Evolutionary conservation across 2,329 filamentous ascomycete genomes (phyloP).

Genomic region (Dendryphion nanum): DNA sequence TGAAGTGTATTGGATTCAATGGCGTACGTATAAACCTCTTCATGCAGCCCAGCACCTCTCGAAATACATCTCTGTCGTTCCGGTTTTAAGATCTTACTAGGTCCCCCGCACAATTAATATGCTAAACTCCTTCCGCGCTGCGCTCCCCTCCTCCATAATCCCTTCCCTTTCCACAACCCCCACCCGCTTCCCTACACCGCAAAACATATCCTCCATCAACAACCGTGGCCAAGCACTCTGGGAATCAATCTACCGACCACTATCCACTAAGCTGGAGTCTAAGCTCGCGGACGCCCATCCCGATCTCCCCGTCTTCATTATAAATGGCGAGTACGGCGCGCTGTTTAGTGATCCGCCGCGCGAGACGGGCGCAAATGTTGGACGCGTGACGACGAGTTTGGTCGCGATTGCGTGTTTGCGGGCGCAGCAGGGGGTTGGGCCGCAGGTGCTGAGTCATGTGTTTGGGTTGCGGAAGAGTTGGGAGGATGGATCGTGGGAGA

Average conservation of each 20-base stretch:
- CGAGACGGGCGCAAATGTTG: conserved; percentile 52
- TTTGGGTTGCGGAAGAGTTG: conserved; percentile 75
- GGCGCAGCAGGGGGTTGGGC: conserved; percentile 74
- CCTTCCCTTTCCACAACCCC: conserved; percentile 53
- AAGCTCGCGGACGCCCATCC: conserved; percentile 72
- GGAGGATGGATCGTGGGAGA: conserved; percentile 59
- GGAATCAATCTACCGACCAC: conserved; percentile 72
- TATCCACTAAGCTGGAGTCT: conserved; percentile 65
- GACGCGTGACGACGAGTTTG: conserved; percentile 67
- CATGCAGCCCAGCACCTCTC: not conserved
- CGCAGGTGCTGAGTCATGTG: conserved; percentile 77
- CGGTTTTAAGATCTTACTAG: no score
- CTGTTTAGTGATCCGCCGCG: conserved; percentile 66
- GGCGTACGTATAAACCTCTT: conserved; percentile 41
- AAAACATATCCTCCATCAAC: conserved; percentile 54
- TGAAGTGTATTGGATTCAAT: conserved; percentile 75
- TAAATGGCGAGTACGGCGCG: conserved; percentile 68
- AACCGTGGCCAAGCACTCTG: conserved; percentile 64
- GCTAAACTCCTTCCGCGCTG: conserved; percentile 65
- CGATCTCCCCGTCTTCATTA: conserved; percentile 74
- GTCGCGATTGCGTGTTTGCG: conserved; percentile 71
- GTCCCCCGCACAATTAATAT: conserved; percentile 80
- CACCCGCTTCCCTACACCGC: conserved; percentile 43
- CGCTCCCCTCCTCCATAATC: conserved; percentile 57
- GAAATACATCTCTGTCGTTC: no score